A percentile compares a stretch with the other conserved stretches of the same genome.
phyloP scores from a whole-genome alignment of 129 eudicot species.

The Lonicera japonica region DNA sequence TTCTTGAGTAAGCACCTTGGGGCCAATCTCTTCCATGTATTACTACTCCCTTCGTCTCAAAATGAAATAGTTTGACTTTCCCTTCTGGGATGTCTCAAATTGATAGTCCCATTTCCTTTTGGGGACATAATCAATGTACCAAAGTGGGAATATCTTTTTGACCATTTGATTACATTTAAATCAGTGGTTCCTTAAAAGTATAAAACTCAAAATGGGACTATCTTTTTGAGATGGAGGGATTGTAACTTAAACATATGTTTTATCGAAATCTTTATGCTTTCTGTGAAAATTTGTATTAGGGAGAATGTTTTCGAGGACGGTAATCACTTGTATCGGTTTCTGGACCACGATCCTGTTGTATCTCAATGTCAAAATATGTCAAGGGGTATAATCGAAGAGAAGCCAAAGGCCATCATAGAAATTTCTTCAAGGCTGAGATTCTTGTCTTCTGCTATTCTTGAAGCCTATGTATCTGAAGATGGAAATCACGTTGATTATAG shows the following conservation, averaged over 20 bases:
- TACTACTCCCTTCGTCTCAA: neutral
- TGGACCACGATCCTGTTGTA: slow-evolving; percentile 68
- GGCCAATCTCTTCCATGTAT: neutral
- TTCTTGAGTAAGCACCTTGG: slow-evolving; percentile 47
- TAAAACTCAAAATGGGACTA: too few relatives aligned
- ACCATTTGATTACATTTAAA: too few relatives aligned
- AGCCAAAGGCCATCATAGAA: slow-evolving; percentile 53
- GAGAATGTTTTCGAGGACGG: slow-evolving; percentile 71
- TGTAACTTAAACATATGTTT: too few relatives aligned
- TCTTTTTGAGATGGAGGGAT: too few relatives aligned
- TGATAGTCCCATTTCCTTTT: too few relatives aligned
- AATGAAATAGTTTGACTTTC: too few relatives aligned
- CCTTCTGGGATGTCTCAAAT: too few relatives aligned
- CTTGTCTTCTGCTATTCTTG: slow-evolving; percentile 49
- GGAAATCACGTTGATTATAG: slow-evolving; percentile 66
- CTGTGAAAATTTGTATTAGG: slow-evolving; percentile 10
- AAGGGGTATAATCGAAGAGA: slow-evolving; percentile 59
- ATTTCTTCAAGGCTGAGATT: slow-evolving; percentile 54
- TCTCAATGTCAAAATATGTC: slow-evolving; percentile 64
- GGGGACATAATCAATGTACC: too few relatives aligned
- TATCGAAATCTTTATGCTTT: too few relatives aligned
- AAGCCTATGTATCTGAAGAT: slow-evolving; percentile 61
- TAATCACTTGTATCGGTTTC: slow-evolving; percentile 55
- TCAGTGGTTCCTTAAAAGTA: too few relatives aligned
- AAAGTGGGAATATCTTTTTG: too few relatives aligned